Percentiles rank a stretch among this genome's conserved stretches.
Conservation (phyloP, 1,284 basidiomycete genomes). For the Ustilago tritici region DNA sequence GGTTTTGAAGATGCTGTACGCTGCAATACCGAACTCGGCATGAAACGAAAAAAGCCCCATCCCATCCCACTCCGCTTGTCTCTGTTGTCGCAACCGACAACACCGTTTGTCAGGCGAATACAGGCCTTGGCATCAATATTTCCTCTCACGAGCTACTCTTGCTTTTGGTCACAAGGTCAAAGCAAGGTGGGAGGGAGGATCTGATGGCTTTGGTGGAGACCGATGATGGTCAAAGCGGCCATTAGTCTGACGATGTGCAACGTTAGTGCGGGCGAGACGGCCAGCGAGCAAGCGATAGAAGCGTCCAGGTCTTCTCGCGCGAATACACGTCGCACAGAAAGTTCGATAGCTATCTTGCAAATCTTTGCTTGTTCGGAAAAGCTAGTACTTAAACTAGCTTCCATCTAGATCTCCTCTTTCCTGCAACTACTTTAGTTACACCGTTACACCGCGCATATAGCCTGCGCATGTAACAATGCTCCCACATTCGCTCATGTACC, state of each 20-base stretch:
- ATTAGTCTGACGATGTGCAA: neutral
- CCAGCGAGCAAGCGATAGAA: neutral
- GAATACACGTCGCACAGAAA: too few relatives aligned
- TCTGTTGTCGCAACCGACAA: conserved; percentile 1
- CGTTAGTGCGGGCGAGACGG: neutral
- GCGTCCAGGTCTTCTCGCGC: too few relatives aligned
- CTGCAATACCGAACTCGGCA: neutral
- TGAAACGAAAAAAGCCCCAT: neutral
- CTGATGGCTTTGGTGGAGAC: too few relatives aligned
- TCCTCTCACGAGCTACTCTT: neutral
- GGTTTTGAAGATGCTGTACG: neutral
- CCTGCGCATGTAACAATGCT: too few relatives aligned
- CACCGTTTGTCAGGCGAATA: neutral
- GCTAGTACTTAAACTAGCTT: too few relatives aligned
- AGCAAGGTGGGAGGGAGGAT: neutral
- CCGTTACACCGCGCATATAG: too few relatives aligned
- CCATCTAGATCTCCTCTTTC: too few relatives aligned
- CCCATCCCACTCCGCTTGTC: neutral
- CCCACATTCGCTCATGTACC: too few relatives aligned
- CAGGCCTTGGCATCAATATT: neutral
- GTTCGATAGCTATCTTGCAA: too few relatives aligned
- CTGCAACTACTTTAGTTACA: too few relatives aligned
- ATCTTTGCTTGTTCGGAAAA: too few relatives aligned
- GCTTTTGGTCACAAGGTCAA: neutral
- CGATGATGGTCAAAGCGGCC: too few relatives aligned